Base-by-base conservation (phyloP, 805 yeast genomes). In the Candida insectalens region DNA sequence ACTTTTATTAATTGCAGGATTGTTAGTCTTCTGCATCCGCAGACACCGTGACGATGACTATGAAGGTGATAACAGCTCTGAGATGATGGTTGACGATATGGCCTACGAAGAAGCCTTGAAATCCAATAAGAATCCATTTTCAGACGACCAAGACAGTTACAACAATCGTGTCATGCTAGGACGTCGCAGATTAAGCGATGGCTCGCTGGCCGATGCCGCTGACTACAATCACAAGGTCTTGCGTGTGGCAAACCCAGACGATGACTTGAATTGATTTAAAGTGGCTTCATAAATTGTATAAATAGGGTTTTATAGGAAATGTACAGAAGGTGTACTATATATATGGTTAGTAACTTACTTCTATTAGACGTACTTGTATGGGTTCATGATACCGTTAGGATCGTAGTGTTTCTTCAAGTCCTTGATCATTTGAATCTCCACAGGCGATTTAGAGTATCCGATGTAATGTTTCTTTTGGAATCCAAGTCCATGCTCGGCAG, bases 401-500 rank as follows among this genome's bases (percentile, higher is more conserved):
- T 92, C 98, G 51, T 74, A 88, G 45, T 72, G 75, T n/a, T 65
- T 46, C 62, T 89, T 92, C 46, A 92, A 59, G 26, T 75, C 75
- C 54, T 77, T 79, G 70, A 92, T 88, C 62, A 87, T 55, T 27
- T 63, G 53, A 39, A 92, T 72, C 55, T 85, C 88, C 34, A 63
- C 62, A 9, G 69, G 76, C 42, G 74, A 72, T 66, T 88, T 92
- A 34, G 94, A 71, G 63, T 89, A 92, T 7, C 79, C 79, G 45
- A 89, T 70, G 55, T 83, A 92, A 51, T 83, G 82, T 47, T 81
- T 85, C 79, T 92, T 92, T 51, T 89, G 96, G 72, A 92, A 84
- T 0, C 98, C 98, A 37, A 92, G 67, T 12, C 98, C 98, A 56
- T 92, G 98, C 59, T 92, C 98, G 19, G 98, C 98, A 38, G 94